Base-by-base conservation (phyloP, 2,329 filamentous ascomycete genomes). In the Ophiostoma perfectum region DNA sequence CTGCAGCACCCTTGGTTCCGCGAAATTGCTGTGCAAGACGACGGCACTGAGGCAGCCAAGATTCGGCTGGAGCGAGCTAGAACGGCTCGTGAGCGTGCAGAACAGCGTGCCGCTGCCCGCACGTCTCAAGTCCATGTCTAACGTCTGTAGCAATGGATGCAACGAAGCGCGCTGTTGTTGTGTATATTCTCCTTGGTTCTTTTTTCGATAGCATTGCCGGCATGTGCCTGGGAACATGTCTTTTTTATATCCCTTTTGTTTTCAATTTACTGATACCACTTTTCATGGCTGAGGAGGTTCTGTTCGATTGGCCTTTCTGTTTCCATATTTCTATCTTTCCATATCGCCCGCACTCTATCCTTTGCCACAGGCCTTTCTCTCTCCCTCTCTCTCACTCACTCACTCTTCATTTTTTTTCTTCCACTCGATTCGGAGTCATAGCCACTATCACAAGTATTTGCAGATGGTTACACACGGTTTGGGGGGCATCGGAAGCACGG, bases 1-100 rank as follows among this genome's bases (percentile, higher is more conserved):
- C 78, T 90, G 60, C 83, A 87, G 67, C 88, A 90, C 71, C 84
- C 86, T 2, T 90, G 87, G 87, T 90, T 90, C 77, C 86, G 84
- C 73, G 87, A 90, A 74, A 79, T 82, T 66, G 83, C 86, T 1
- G 81, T 83, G 44, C 84, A 86, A 44, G 88, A 90, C 72, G 88
- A 90, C 73, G 88, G 88, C 49, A 89, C 87, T 7, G 88, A 90
- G 75, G 88, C 88, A 11, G 83, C 86, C 58, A 88, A 88, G 76
- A 88, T 89, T 70, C 82, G 86, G 49, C 75, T 81, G 69, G 84
- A 86, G 72, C 79, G 81, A 75, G 65, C 44, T 1, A 67, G 63
- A 6, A 62, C 45, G 16, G 63, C 69, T 4, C 68, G 66, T 9
- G 69, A 70, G 36, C 69, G 67, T 36, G 18, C 63, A 8, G 27